Conservation (phyloP, 2,329 filamentous ascomycete species). For the Claviceps arundinis region DNA sequence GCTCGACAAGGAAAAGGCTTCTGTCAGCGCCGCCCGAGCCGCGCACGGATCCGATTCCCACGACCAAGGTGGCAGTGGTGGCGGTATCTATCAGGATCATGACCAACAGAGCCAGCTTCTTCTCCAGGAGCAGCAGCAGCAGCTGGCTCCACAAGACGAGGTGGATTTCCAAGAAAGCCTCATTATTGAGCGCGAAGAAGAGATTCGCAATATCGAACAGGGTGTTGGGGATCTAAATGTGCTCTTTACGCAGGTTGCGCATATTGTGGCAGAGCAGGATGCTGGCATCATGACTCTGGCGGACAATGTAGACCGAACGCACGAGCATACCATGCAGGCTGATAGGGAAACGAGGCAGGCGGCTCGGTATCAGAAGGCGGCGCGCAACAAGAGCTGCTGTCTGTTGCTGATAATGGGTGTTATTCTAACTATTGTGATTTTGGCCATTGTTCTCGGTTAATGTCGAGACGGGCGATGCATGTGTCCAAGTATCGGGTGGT, state of each 20-base stretch:
- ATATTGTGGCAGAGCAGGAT: constrained; percentile 91
- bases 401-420: constrained; percentile 77
- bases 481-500: background rate
- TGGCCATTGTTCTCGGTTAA: constrained; percentile 72
- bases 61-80: constrained; percentile 10
- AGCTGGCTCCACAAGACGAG: constrained; percentile 80
- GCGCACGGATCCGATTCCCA: constrained; percentile 50
- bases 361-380: constrained; percentile 86
- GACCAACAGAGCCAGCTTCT: constrained; percentile 20
- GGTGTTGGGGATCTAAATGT: constrained; percentile 92
- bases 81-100: constrained; percentile 17
- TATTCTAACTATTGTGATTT: constrained; percentile 76
- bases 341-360: constrained; percentile 77
- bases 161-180: constrained; percentile 95
- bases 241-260: constrained; percentile 92
- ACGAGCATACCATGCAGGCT: constrained; percentile 70
- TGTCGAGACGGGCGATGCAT: background rate
- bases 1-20: constrained; percentile 83
- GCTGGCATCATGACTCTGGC: constrained; percentile 74
- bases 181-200: constrained; percentile 90
- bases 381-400: constrained; percentile 88
- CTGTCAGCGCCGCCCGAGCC: constrained; percentile 67
- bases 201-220: constrained; percentile 96
- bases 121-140: constrained; percentile 52
- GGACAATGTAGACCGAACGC: constrained; percentile 74